These are phyloP conservation scores for Forsythia viridissima DNA, from an alignment of 257 asterid genomes.

Conservation along the genomic window DNA sequence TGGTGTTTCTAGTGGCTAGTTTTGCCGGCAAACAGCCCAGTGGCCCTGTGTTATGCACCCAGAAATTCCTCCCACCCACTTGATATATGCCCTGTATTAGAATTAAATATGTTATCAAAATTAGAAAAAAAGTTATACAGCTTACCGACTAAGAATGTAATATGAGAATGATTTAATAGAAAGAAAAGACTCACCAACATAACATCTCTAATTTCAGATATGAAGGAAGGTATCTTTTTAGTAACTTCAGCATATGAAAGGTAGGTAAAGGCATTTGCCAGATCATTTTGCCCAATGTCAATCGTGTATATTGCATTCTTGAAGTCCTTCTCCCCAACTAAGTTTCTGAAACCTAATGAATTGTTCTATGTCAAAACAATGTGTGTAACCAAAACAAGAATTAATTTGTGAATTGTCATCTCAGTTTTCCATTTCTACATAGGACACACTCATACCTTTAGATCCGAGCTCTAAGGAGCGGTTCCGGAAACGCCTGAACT, in stretches of 20 bases:
- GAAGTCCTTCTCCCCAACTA: slow-evolving; percentile 36
- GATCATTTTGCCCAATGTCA: slow-evolving; percentile 56
- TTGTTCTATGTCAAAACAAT: not conserved
- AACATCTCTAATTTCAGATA: slow-evolving; percentile 44
- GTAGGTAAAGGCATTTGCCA: slow-evolving; percentile 30
- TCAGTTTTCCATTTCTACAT: no score
- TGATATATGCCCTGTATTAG: slow-evolving; percentile 29
- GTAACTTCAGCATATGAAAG: slow-evolving; percentile 26
- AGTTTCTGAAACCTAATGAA: slow-evolving; percentile 28
- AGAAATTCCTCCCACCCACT: slow-evolving; percentile 42
- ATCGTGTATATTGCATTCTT: slow-evolving; percentile 39
- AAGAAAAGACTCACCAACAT: slow-evolving; percentile 28
- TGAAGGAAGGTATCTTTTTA: slow-evolving; percentile 39
- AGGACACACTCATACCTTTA: slow-evolving; percentile 29
- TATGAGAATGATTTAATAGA: not conserved
- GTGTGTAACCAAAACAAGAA: not conserved
- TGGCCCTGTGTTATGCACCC: slow-evolving; percentile 61
- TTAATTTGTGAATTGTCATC: not conserved
- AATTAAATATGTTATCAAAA: not conserved
- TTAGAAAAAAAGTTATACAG: not conserved
- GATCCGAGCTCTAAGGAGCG: slow-evolving; percentile 33
- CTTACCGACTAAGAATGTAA: not conserved
- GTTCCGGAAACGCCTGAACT: slow-evolving; percentile 41
- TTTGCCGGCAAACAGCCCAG: slow-evolving; percentile 50
- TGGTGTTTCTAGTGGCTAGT: slow-evolving; percentile 25